Evolutionary conservation across 129 eudicot genomes (phyloP), one percentile per base, ranked within the genome.

Genomic region (Glebionis coronaria): DNA sequence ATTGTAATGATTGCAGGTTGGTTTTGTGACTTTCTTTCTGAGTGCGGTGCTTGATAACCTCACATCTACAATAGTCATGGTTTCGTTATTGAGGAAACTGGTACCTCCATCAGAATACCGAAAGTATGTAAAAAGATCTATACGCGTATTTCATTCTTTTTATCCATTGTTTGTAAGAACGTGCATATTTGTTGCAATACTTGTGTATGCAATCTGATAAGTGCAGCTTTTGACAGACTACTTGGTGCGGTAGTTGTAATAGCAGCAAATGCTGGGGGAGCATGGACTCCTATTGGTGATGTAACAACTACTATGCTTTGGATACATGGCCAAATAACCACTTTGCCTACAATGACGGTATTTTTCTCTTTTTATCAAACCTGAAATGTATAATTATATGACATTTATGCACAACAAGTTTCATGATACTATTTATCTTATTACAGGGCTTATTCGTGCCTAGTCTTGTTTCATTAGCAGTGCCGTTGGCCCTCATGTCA

Each of bases 221-320:
- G 31, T 55, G 58, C 40, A 16, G 50, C 27, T 38, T 64, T 52
- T 57, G 20, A 12, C 80, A 93, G 98, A 95, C 72, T 93, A 76
- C 90, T 93, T 14, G 98, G 98, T 61, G 97, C 84, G 55, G 98
- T 93, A 72, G 90, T 93, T 55, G 98, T 93, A 56, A 84, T 93
- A 45, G 97, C 98, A 63, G 98, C 98, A 74, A 93, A 93, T 82
- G 88, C 98, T 70, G 98, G 98, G 60, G 98, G 98, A 51, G 97
- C 98, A 28, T 93, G 98, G 98, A 84, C 97, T 58, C 98, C 98
- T 12, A 93, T 93, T 66, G 98, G 98, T 73, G 98, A 93, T 78
- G 98, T 93, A 69, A 93, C 98, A 11, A 93, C 98, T 35, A 93
- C 98, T 64, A 93, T 93, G 98, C 92, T 93, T 50, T 93, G 98